These are phyloP conservation scores for Aspergillus aculeatinus DNA, from an alignment of 2,329 filamentous ascomycete species.

Conservation along the genomic window DNA sequence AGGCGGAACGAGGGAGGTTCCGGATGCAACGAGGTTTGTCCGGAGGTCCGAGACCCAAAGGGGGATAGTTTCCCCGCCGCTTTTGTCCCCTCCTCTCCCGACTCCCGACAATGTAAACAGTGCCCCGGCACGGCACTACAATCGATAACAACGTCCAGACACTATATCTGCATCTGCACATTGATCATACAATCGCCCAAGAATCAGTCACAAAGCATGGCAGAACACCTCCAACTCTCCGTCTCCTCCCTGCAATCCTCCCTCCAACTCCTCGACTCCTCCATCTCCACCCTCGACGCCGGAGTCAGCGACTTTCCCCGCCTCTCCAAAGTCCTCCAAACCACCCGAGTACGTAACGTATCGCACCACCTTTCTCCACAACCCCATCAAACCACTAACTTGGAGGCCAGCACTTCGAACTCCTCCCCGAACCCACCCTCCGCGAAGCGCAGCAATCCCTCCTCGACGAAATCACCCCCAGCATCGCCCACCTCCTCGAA, in stretches of 20 bases:
- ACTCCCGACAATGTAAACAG: constrained; percentile 27
- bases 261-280: constrained; percentile 61
- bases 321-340: constrained; percentile 62
- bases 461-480: constrained; percentile 85
- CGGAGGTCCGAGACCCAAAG: constrained; percentile 25
- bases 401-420: constrained; percentile 74
- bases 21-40: constrained; percentile 42
- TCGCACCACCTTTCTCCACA: neutral
- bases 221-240: constrained; percentile 56
- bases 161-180: neutral
- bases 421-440: constrained; percentile 81
- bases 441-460: constrained; percentile 79
- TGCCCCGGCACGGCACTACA: neutral
- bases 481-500: constrained; percentile 73
- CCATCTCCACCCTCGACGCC: constrained; percentile 61
- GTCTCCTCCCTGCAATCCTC: constrained; percentile 61
- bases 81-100: constrained; percentile 23
- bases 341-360: constrained; percentile 55
- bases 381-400: neutral
- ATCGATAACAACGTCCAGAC: neutral
- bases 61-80: constrained; percentile 25
- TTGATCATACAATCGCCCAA: no score
- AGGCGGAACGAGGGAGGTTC: constrained; percentile 26
- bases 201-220: constrained; percentile 28
- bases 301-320: constrained; percentile 65